Conservation (phyloP, 495 filamentous ascomycete species). For the Polyplosphaeria fusca region DNA sequence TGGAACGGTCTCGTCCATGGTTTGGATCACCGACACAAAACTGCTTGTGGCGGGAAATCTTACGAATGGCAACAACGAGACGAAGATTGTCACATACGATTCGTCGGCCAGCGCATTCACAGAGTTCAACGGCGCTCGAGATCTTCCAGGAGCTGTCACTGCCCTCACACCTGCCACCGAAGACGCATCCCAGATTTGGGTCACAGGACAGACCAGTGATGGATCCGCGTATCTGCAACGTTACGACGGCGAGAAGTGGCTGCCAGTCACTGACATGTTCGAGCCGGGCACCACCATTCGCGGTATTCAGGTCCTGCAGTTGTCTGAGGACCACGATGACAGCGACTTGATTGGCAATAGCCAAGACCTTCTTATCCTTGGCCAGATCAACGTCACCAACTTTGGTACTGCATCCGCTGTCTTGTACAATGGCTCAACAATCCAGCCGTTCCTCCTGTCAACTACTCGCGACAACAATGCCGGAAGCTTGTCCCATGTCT, state of each 20-base stretch:
- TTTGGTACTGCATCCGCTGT: conserved; percentile 87
- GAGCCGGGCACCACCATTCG: conserved; percentile 63
- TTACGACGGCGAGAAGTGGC: conserved; percentile 64
- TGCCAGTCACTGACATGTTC: conserved; percentile 56
- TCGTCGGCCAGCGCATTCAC: conserved; percentile 60
- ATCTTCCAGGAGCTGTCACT: conserved; percentile 74
- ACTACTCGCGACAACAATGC: conserved; percentile 57
- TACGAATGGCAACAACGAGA: conserved; percentile 58
- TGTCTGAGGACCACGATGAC: conserved; percentile 62
- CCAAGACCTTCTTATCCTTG: conserved; percentile 76
- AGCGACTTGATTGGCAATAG: conserved; percentile 60
- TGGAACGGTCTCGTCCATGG: conserved; percentile 66
- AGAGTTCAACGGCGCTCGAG: conserved; percentile 58
- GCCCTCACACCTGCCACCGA: conserved; percentile 67
- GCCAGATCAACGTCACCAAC: conserved; percentile 66
- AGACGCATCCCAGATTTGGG: conserved; percentile 72
- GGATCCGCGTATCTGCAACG: conserved; percentile 74
- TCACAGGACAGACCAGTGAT: conserved; percentile 63
- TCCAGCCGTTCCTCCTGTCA: conserved; percentile 77
- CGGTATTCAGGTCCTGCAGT: conserved; percentile 73
- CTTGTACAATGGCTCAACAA: conserved; percentile 74
- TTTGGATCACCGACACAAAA: conserved; percentile 67
- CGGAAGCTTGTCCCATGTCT: conserved; percentile 73
- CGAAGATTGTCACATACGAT: conserved; percentile 73
- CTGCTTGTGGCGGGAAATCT: conserved; percentile 78